Evolutionary conservation across 352 stramenopile species (phyloP).

Genomic region (Phytopythium vexans): DNA sequence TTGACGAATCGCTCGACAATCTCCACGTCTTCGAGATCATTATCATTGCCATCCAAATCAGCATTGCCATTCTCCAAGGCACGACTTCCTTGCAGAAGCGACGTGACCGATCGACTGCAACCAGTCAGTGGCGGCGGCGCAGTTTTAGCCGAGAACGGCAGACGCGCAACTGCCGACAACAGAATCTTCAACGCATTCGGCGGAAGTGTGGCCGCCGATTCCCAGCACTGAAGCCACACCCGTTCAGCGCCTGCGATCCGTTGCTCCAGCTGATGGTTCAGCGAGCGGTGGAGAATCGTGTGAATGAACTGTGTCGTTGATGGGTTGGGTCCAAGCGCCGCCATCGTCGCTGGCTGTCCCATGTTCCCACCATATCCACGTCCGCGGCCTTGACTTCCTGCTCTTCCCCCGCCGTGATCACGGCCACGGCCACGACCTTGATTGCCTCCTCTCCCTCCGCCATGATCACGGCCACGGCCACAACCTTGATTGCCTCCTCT

Average conservation of each 20-base stretch:
- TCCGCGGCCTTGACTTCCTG: slow-evolving; percentile 5
- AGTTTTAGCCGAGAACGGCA: slow-evolving; percentile 40
- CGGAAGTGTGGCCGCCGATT: slow-evolving; percentile 25
- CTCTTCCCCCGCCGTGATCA: slow-evolving; percentile 6
- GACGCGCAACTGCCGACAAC: slow-evolving; percentile 38
- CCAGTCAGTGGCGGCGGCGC: slow-evolving; percentile 26
- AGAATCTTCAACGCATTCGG: slow-evolving; percentile 32
- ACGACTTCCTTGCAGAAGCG: slow-evolving; percentile 18
- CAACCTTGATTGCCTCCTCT: slow-evolving; percentile 7
- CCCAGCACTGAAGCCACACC: slow-evolving; percentile 52
- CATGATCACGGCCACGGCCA: neutral
- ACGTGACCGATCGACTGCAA: slow-evolving; percentile 22
- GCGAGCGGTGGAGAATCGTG: slow-evolving; percentile 30
- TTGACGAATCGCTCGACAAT: slow-evolving; percentile 32
- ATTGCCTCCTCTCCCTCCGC: slow-evolving; percentile 4
- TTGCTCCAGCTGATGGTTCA: slow-evolving; percentile 34
- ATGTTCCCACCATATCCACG: neutral
- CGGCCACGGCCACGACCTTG: slow-evolving; percentile 7
- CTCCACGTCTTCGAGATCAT: slow-evolving; percentile 34
- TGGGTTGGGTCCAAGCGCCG: too few species aligned
- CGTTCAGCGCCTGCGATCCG: slow-evolving; percentile 27
- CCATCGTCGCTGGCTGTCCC: too few species aligned
- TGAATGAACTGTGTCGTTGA: slow-evolving; percentile 33
- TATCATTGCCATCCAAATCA: slow-evolving; percentile 33
- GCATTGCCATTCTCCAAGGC: slow-evolving; percentile 1